Percentiles rank a stretch among this genome's conserved stretches.
phyloP scores from a whole-genome alignment of 352 stramenopile genomes.

The Albugo laibachii region DNA sequence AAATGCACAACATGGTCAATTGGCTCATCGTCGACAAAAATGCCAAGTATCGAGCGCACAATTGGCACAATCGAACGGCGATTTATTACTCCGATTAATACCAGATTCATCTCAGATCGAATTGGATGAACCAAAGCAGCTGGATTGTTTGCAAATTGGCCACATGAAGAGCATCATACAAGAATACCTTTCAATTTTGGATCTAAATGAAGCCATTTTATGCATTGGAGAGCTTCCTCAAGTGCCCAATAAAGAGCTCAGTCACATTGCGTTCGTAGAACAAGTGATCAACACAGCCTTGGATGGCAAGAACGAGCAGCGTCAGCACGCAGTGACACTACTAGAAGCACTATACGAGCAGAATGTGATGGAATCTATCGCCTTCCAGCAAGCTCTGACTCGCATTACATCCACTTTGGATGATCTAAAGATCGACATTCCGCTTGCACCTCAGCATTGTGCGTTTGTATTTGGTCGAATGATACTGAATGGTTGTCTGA shows the following conservation, averaged over 20 bases:
- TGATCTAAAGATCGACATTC: constrained; percentile 73
- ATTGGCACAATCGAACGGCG: constrained; percentile 47
- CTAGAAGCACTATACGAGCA: constrained; percentile 58
- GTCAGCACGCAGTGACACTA: constrained; percentile 45
- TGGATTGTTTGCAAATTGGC: constrained; percentile 21
- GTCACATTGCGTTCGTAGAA: constrained; percentile 22
- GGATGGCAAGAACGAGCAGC: constrained; percentile 53
- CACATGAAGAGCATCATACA: constrained; percentile 78
- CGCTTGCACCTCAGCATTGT: constrained; percentile 61
- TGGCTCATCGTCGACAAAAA: constrained; percentile 50
- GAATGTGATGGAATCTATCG: constrained; percentile 35
- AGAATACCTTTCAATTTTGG: constrained; percentile 60
- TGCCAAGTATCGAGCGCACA: constrained; percentile 57
- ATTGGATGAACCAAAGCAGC: constrained; percentile 1
- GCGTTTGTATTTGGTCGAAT: constrained; percentile 50
- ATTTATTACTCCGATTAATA: too few relatives aligned
- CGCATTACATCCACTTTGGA: constrained; percentile 58
- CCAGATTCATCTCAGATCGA: background rate
- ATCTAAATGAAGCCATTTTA: constrained; percentile 47
- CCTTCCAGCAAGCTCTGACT: constrained; percentile 38
- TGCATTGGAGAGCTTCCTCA: constrained; percentile 51
- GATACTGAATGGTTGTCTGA: constrained; percentile 61
- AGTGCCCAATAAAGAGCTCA: constrained; percentile 18
- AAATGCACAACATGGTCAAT: constrained; percentile 72
- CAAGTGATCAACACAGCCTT: constrained; percentile 45